Evolutionary conservation across 2,329 filamentous ascomycete genomes (phyloP).

Genomic region (Aspergillus piperis): DNA sequence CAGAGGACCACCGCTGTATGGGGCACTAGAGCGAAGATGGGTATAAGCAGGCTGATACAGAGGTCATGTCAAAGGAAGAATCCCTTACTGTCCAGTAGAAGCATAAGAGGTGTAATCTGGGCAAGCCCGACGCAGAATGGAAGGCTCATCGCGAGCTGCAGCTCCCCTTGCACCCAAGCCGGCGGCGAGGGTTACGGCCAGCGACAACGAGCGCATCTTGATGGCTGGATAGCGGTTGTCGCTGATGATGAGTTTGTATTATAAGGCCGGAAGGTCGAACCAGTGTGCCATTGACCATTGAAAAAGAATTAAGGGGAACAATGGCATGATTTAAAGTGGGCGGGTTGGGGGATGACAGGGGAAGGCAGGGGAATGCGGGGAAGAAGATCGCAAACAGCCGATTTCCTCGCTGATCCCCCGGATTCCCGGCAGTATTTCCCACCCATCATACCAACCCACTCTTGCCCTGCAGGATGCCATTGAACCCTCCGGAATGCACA

Average conservation of each 20-base stretch:
- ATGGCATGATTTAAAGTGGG: background rate
- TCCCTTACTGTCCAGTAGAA: slow-evolving; percentile 58
- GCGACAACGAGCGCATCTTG: slow-evolving; percentile 13
- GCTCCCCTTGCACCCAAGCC: slow-evolving; percentile 12
- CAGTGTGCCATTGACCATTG: background rate
- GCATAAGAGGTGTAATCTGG: slow-evolving; percentile 68
- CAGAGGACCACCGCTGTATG: slow-evolving; percentile 77
- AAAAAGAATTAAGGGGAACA: background rate
- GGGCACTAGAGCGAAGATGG: slow-evolving; percentile 57
- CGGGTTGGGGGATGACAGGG: background rate
- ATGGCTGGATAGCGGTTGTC: background rate
- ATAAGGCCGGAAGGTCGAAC: background rate
- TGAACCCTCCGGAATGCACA: background rate
- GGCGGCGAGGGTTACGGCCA: slow-evolving; percentile 20
- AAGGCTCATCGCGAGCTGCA: slow-evolving; percentile 27
- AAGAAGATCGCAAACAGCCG: slow-evolving; percentile 10
- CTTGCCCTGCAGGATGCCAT: background rate
- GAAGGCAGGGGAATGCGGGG: slow-evolving; percentile 16
- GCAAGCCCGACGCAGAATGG: slow-evolving; percentile 52
- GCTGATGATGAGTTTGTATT: background rate
- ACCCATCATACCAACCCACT: too few relatives aligned
- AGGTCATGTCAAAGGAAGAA: slow-evolving; percentile 8
- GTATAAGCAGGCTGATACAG: background rate
- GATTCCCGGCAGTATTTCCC: background rate
- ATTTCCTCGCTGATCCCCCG: background rate